Percentiles rank a stretch among this genome's conserved stretches.
These are phyloP conservation scores for Camellia lanceoleosa DNA, from an alignment of 148 eudicot genomes.

Conservation along the genomic window DNA sequence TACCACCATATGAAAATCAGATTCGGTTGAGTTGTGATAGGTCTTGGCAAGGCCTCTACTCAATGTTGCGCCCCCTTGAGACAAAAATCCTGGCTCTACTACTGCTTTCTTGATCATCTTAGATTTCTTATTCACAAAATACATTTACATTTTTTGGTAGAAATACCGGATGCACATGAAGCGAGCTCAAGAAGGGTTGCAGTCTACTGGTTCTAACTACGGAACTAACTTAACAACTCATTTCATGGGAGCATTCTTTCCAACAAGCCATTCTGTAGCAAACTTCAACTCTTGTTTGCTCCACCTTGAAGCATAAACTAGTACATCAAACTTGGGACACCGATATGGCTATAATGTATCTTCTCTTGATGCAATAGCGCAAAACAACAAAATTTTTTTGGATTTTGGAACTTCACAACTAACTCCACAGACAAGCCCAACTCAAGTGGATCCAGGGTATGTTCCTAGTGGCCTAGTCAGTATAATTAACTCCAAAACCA, in stretches of 20 bases:
- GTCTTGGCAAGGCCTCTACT: too few species aligned
- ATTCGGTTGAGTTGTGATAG: too few species aligned
- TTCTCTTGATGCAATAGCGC: background rate
- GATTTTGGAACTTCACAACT: slow-evolving; percentile 2
- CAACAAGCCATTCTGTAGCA: slow-evolving; percentile 12
- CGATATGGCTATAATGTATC: background rate
- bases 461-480: slow-evolving; percentile 4
- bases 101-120: too few species aligned
- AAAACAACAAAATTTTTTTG: background rate
- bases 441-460: background rate
- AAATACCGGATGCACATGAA: slow-evolving; percentile 25
- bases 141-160: slow-evolving; percentile 21
- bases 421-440: background rate
- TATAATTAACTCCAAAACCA: slow-evolving; percentile 13
- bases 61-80: too few species aligned
- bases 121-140: too few species aligned
- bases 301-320: background rate
- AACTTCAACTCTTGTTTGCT: background rate
- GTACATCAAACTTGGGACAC: slow-evolving; percentile 17
- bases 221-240: slow-evolving; percentile 5
- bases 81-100: too few species aligned
- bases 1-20: too few species aligned
- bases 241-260: background rate
- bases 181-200: slow-evolving; percentile 20
- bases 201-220: background rate